Percentiles rank a stretch among this genome's conserved stretches.
Conservation (phyloP, 1,284 basidiomycete genomes). For the Sanghuangporus sanghuang region DNA sequence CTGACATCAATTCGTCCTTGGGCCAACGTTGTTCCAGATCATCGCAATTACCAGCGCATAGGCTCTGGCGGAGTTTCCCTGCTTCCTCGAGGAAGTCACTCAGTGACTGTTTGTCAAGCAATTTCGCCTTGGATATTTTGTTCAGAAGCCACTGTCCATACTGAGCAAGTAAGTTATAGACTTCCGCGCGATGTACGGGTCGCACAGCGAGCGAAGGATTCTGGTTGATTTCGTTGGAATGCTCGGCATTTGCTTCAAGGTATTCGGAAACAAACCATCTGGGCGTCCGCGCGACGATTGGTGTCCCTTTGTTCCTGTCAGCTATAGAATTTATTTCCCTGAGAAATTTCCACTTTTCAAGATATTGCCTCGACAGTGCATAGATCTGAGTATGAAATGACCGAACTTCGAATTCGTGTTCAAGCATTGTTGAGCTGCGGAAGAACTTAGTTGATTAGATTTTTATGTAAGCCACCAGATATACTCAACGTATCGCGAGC, state of each 20-base stretch:
- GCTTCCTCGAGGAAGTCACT: not conserved
- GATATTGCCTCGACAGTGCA: slow-evolving; percentile 6
- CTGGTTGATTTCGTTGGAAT: not conserved
- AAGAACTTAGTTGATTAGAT: not conserved
- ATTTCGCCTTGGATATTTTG: not conserved
- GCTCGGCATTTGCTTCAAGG: not conserved
- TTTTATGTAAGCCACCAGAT: not conserved
- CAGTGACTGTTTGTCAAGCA: slow-evolving; percentile 1
- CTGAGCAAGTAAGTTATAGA: slow-evolving; percentile 5
- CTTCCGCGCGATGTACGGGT: slow-evolving; percentile 10
- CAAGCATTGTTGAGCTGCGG: not conserved
- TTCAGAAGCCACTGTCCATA: slow-evolving; percentile 2
- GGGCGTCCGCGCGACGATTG: slow-evolving; percentile 5
- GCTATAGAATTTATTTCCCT: not conserved
- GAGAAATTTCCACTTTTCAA: slow-evolving; percentile 6
- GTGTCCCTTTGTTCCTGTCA: not conserved
- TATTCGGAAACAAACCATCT: slow-evolving; percentile 12
- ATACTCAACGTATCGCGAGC: not conserved
- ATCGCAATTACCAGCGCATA: not conserved
- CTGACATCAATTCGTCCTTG: not conserved
- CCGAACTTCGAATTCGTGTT: not conserved
- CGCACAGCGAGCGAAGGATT: not conserved
- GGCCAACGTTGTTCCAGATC: slow-evolving; percentile 7
- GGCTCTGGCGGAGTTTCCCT: not conserved
- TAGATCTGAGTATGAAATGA: slow-evolving; percentile 5